These are phyloP conservation scores for Russula vinacea DNA, from an alignment of 768 basidiomycete genomes.

Conservation along the genomic window DNA sequence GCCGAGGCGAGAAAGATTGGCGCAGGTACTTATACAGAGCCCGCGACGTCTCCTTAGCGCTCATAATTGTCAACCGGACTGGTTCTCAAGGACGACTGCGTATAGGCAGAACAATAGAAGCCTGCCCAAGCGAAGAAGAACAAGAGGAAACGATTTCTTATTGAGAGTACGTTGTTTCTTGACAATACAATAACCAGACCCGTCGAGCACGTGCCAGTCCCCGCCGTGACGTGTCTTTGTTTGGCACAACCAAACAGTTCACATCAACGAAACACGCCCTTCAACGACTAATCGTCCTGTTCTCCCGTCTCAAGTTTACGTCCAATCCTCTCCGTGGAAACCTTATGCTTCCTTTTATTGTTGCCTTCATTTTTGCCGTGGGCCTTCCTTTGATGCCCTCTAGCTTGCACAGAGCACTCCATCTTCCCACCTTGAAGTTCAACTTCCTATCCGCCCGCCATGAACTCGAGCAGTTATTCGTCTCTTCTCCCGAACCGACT, in stretches of 20 bases:
- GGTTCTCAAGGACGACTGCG: neutral
- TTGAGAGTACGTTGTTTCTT: neutral
- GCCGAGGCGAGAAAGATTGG: neutral
- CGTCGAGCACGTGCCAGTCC: no score
- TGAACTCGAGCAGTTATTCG: neutral
- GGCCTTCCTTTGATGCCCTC: constrained; percentile 24
- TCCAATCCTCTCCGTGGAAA: neutral
- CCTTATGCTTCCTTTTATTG: constrained; percentile 22
- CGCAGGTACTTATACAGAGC: constrained; percentile 21
- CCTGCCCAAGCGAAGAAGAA: constrained; percentile 14
- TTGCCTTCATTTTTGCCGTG: constrained; percentile 22
- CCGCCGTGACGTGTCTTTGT: constrained; percentile 10
- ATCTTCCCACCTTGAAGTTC: constrained; percentile 16
- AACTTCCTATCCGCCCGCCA: constrained; percentile 13
- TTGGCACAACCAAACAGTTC: constrained; percentile 16
- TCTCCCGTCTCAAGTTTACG: neutral
- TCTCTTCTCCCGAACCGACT: constrained; percentile 2
- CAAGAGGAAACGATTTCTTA: neutral
- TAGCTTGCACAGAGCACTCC: constrained; percentile 15
- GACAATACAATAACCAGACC: neutral
- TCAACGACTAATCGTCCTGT: neutral
- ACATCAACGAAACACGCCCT: neutral
- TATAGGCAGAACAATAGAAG: constrained; percentile 17
- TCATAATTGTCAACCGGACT: neutral
- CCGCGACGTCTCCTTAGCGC: neutral